Evolutionary conservation across 1,284 basidiomycete species (phyloP).

Genomic region (Heliocybe sulcata): DNA sequence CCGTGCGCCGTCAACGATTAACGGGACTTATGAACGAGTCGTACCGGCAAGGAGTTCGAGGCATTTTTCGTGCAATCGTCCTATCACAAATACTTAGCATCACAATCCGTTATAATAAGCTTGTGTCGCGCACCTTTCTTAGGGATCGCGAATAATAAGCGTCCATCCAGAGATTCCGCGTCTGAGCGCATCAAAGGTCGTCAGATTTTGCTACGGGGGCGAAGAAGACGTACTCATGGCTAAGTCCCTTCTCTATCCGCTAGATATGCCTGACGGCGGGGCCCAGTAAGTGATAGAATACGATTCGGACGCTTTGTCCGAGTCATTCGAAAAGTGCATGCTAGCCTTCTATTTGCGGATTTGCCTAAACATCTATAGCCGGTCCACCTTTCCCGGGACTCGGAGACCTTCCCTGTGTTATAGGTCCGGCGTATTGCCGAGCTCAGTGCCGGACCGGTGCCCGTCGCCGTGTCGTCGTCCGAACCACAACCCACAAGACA

Average conservation of each 20-base stretch:
- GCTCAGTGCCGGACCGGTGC: no score
- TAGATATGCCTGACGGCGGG: neutral
- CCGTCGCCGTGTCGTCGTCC: no score
- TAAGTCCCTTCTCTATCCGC: neutral
- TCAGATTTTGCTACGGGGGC: neutral
- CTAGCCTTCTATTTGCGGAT: neutral
- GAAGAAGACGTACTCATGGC: neutral
- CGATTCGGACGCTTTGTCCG: neutral
- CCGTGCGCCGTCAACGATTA: conserved; percentile 2
- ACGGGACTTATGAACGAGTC: conserved; percentile 11
- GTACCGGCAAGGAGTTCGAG: conserved; percentile 76
- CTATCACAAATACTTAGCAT: conserved; percentile 28
- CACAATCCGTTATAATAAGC: neutral
- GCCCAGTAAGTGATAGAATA: neutral
- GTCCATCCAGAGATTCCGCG: conserved; percentile 49
- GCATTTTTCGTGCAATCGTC: conserved; percentile 91
- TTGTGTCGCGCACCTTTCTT: conserved; percentile 77
- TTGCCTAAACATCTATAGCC: neutral
- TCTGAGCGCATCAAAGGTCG: conserved; percentile 14
- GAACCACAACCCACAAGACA: no score
- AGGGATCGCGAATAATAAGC: conserved; percentile 91
- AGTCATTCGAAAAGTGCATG: neutral
- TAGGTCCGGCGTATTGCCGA: no score
- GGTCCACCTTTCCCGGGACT: neutral
- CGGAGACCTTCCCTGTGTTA: neutral